Percentiles rank a stretch among this genome's conserved stretches.
These are phyloP conservation scores for Grifola frondosa DNA, from an alignment of 1,284 basidiomycete genomes.

Conservation along the genomic window DNA sequence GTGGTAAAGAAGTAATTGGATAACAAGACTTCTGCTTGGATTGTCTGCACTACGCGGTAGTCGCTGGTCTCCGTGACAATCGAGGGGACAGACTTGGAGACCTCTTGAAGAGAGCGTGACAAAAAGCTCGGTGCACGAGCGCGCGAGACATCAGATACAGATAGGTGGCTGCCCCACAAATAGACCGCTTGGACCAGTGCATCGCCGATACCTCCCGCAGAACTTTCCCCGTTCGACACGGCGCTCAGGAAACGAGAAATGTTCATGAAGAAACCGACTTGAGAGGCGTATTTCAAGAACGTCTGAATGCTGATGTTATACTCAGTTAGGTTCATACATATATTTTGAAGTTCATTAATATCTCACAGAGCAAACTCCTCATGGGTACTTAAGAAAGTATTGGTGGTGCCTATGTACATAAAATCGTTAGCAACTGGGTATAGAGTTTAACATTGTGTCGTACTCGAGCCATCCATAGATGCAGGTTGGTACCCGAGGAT, in stretches of 20 bases:
- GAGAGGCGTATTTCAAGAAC: slow-evolving; percentile 36
- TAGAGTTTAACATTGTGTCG: too few species aligned
- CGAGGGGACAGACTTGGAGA: slow-evolving; percentile 25
- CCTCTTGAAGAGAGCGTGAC: slow-evolving; percentile 28
- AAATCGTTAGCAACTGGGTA: too few species aligned
- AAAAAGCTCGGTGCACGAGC: slow-evolving; percentile 25
- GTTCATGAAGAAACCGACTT: slow-evolving; percentile 43
- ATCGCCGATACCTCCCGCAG: slow-evolving; percentile 2
- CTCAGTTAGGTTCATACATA: too few species aligned
- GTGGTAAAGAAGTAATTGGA: slow-evolving; percentile 44
- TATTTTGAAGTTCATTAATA: too few species aligned
- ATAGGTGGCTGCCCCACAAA: slow-evolving; percentile 26
- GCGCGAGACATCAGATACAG: slow-evolving; percentile 14
- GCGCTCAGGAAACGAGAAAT: slow-evolving; percentile 30
- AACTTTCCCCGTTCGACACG: background rate
- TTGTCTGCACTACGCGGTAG: slow-evolving; percentile 28
- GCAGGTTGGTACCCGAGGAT: too few species aligned
- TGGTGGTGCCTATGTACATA: too few species aligned
- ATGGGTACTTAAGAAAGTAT: too few species aligned
- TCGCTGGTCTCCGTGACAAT: slow-evolving; percentile 32
- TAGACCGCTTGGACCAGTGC: slow-evolving; percentile 20
- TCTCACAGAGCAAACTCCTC: too few species aligned
- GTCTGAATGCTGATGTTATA: slow-evolving; percentile 22
- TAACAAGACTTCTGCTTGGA: slow-evolving; percentile 46
- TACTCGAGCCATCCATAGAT: too few species aligned